Evolutionary conservation across 2,329 filamentous ascomycete species (phyloP).

Genomic region (Pestalotiopsis sp.): DNA sequence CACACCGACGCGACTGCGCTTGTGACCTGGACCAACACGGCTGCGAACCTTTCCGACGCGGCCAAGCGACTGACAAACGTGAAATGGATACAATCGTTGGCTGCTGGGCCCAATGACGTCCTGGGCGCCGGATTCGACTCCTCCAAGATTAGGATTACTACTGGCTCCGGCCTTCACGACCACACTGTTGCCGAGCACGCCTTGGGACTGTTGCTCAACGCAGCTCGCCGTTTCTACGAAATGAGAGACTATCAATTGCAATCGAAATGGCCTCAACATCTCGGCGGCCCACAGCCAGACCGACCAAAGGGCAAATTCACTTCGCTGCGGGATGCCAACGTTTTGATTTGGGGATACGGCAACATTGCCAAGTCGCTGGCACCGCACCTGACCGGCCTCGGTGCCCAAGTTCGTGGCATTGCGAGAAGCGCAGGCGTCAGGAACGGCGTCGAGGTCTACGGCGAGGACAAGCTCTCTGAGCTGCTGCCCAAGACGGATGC

Average conservation of each 20-base stretch:
- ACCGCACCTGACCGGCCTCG: slow-evolving; percentile 54
- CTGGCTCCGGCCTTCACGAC: slow-evolving; percentile 66
- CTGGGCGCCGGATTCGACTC: slow-evolving; percentile 61
- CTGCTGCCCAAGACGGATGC: slow-evolving; percentile 61
- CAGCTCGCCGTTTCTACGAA: slow-evolving; percentile 59
- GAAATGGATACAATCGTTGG: slow-evolving; percentile 67
- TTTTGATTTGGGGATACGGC: slow-evolving; percentile 66
- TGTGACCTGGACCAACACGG: slow-evolving; percentile 62
- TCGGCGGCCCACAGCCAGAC: slow-evolving; percentile 63
- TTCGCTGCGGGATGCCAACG: slow-evolving; percentile 58
- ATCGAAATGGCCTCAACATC: slow-evolving; percentile 60
- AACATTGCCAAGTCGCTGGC: slow-evolving; percentile 65
- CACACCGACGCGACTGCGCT: slow-evolving; percentile 62
- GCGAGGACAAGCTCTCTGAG: slow-evolving; percentile 53
- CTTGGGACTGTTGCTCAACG: slow-evolving; percentile 56
- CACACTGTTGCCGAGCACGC: slow-evolving; percentile 67
- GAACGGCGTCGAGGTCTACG: slow-evolving; percentile 58
- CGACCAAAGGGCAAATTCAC: slow-evolving; percentile 59
- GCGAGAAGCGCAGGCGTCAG: slow-evolving; percentile 59
- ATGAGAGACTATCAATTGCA: slow-evolving; percentile 64
- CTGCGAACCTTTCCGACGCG: slow-evolving; percentile 61
- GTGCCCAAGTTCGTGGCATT: slow-evolving; percentile 60
- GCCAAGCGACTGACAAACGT: slow-evolving; percentile 56
- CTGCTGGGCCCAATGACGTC: slow-evolving; percentile 67
- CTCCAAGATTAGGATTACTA: slow-evolving; percentile 53